Base-by-base conservation (phyloP, 306 rosid genomes). In the Fragaria vesca region DNA sequence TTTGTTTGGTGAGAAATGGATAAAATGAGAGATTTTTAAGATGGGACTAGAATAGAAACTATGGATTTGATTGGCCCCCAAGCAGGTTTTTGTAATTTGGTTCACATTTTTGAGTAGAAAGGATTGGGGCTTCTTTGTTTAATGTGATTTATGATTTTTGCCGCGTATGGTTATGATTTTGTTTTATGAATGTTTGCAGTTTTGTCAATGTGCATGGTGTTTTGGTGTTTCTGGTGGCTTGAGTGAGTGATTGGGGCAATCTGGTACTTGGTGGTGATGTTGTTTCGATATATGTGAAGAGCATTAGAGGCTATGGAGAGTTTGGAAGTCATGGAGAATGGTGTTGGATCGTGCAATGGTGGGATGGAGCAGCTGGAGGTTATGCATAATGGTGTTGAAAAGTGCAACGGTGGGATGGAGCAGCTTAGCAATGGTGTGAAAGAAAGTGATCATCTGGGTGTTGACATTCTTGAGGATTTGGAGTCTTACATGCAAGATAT, bases 401-500 rank as follows among this genome's bases (percentile, higher is more conserved):
- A 40, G 16, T 61, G 58, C 51, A 66, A 32, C 1, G 63, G 78
- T 51, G 84, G 74, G 69, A 70, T 4, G 28, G 60, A 74, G 84
- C 80, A 66, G 77, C 51, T 47, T 38, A 45, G 12, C 55, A 76
- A 79, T 58, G 82, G 79, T 81, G 87, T 75, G 69, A 69, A 12
- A 73, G 90, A 79, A 68, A 77, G 75, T 77, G 96, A 75, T 82
- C 77, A 82, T 62, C 66, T 28, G 74, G 90, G 71, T 34, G 87
- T 78, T 52, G 80, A 70, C 40, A 28, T 95, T 71, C 74, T 95
- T 8, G 91, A 89, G 85, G 88, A 86, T 74, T 83, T 90, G 74
- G 99, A 96, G 8, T 86, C 97, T 17, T 81, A 86, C 84, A 76
- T 66, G 61, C 48, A 82, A 67, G 98, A 90, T 38, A 78, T 96